Evolutionary conservation across 352 stramenopile genomes (phyloP), one percentile per base, ranked within the genome.

Genomic region (Blastocystis sp.): DNA sequence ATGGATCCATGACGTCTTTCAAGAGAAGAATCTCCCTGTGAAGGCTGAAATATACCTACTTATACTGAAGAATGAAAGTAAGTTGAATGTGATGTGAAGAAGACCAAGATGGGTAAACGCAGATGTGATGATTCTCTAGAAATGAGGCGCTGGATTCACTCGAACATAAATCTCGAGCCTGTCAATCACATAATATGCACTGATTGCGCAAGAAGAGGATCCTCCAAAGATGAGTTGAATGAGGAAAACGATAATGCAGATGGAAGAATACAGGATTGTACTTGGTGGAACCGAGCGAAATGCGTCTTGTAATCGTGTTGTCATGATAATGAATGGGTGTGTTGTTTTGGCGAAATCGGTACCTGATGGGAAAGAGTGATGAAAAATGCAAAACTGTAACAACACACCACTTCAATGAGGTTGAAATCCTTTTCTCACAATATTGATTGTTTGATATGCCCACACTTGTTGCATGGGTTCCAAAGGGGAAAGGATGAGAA

Each of bases 41-140:
- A 64, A 63, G 42, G 14, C 24, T 21, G 6, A 34, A 4, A 7
- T 16, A 44, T 14, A 38, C 21, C 18, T 61, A 81, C 69, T 81
- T 14, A 81, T 81, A 21, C 36, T 81, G 38, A 63, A 64, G 27
- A 81, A 81, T 1, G 69, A 81, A 24, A 81, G n/a, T 6, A 81
- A 14, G 40, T 81, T 81, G 24, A 81, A 81, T 16, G 56, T 16
- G 29, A 81, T 61, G 38, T 81, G 69, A 48, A 81, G 32, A 44
- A 81, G n/a, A 42, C 69, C 46, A 8, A 81, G 46, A 21, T 81
- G 69, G 21, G 69, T 49, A 32, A 81, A 81, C 11, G 69, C 29
- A 40, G 69, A 81, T 4, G 48, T 34, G 18, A 81, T 40, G n/a
- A 81, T 81, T 44, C 69, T 63, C 69, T 81, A 81, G 16, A 16